phyloP scores from a whole-genome alignment of 1,139 yeast species.

The Yamadazyma dushanensis region DNA sequence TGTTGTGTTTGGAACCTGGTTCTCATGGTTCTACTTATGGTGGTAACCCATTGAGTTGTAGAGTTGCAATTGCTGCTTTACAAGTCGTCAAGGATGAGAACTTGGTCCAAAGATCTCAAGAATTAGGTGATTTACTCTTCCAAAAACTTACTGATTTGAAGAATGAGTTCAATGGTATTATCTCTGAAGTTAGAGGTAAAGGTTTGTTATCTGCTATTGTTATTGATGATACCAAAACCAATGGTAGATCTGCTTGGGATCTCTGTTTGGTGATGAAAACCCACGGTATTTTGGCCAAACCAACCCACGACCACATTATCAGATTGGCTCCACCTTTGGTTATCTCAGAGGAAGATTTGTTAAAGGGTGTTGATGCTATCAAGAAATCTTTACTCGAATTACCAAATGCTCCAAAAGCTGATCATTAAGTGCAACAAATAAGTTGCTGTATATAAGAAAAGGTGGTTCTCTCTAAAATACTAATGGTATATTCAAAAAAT shows the following conservation, averaged over 20 bases:
- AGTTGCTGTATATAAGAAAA: conserved; percentile 1
- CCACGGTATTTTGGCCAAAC: conserved; percentile 90
- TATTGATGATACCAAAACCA: conserved; percentile 78
- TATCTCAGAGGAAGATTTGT: conserved; percentile 81
- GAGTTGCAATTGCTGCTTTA: conserved; percentile 92
- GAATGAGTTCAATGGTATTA: conserved; percentile 64
- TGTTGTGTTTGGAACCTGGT: conserved; percentile 91
- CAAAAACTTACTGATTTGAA: conserved; percentile 65
- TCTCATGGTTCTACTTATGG: conserved; percentile 98
- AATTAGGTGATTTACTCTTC: conserved; percentile 70
- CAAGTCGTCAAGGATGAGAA: conserved; percentile 87
- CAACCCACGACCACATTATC: conserved; percentile 94
- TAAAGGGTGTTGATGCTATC: conserved; percentile 78
- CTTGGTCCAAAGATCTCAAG: conserved; percentile 74
- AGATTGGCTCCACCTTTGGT: conserved; percentile 96
- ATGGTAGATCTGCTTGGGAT: conserved; percentile 96
- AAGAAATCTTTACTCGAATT: conserved; percentile 58
- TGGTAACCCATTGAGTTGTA: conserved; percentile 94
- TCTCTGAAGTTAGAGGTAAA: conserved; percentile 88
- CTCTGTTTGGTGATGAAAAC: conserved; percentile 87
- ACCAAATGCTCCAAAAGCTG: conserved; percentile 51
- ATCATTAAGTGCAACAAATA: conserved; percentile 36
- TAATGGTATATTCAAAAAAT: not conserved
- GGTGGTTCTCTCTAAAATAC: not conserved
- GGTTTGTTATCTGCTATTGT: conserved; percentile 92